Evolutionary conservation across 805 yeast genomes (phyloP), one percentile per base, ranked within the genome.

Genomic region (Starmerella apicola): DNA sequence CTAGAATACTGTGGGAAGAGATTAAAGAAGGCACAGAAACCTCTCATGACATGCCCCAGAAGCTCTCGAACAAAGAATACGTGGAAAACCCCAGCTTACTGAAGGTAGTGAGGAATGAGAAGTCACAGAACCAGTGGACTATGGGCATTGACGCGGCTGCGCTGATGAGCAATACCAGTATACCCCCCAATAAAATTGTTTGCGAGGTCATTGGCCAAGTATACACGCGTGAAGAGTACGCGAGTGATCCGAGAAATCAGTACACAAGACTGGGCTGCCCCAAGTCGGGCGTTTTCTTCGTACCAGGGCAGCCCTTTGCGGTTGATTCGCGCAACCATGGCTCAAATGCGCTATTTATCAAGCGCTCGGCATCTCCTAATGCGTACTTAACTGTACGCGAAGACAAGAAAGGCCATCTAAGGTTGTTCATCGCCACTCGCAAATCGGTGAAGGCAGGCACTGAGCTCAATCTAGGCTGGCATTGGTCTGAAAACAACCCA

Each of bases 401-500:
- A 15, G 62, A 54, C 4, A 49, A 54, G 12, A 50, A 54, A 8
- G 50, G 53, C 17, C 48, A 48, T 0, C 65, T 81, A 8, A 70
- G 67, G 39, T 76, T 81, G 53, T 64, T 73, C 7, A 65, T 82
- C 8, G 64, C 64, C 22, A 72, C 95, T 0, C 58, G 67, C 1
- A 68, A 64, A 35, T 71, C 72, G 2, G 71, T 86, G 21, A 64
- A 66, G 37, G 58, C 67, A 8, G 84, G 75, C n/a, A 72, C 76
- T 29, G 96, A 86, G 54, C 59, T 88, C 17, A 70, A 86, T 0
- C 58, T 84, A 8, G 72, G 76, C 2, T 88, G 97, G 97, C 82
- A 78, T 44, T 88, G 95, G 94, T 94, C 85, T 54, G 55, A 60
- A 3, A 47, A 63, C 15, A 95, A 85, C 55, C 94, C 96, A 2